A percentile compares a stretch with the other conserved stretches of the same genome.
Evolutionary conservation across 495 filamentous ascomycete species (phyloP).

Genomic region (Lasiosphaeria miniovina): DNA sequence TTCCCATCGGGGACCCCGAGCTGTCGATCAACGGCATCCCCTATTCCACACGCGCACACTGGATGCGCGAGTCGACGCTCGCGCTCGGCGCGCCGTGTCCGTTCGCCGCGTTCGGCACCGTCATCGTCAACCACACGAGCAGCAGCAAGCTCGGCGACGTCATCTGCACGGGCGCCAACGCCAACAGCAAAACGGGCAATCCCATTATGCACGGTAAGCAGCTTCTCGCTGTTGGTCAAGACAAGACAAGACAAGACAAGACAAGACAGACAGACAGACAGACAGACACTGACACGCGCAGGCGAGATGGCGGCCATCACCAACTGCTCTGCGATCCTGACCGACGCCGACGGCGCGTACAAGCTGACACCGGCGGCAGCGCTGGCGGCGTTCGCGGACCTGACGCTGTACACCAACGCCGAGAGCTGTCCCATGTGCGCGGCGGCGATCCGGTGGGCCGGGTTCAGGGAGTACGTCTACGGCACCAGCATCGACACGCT

Average conservation of each 20-base stretch:
- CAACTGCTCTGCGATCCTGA: conserved; percentile 50
- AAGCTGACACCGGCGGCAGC: conserved; percentile 39
- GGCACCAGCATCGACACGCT: conserved; percentile 48
- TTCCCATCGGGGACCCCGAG: conserved; percentile 18
- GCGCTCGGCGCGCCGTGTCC: conserved; percentile 50
- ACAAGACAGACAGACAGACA: not conserved
- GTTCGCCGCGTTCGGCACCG: conserved; percentile 48
- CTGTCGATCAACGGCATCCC: conserved; percentile 33
- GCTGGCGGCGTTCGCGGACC: conserved; percentile 40
- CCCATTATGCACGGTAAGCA: conserved; percentile 47
- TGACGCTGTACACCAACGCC: conserved; percentile 55
- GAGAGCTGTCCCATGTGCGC: conserved; percentile 61
- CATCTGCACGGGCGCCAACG: conserved; percentile 47
- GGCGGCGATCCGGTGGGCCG: conserved; percentile 52
- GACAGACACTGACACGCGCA: conserved; percentile 8
- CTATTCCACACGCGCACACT: conserved; percentile 38
- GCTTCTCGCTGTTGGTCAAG: too few species aligned
- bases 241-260: too few species aligned
- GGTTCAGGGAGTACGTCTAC: conserved; percentile 54
- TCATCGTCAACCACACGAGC: conserved; percentile 53
- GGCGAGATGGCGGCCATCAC: conserved; percentile 54
- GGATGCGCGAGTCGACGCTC: conserved; percentile 49
- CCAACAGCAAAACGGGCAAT: conserved; percentile 38
- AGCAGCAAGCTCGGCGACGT: conserved; percentile 37
- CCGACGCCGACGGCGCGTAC: conserved; percentile 41